phyloP scores from a whole-genome alignment of 2,329 filamentous ascomycete species.

The Microascus cirrosus region DNA sequence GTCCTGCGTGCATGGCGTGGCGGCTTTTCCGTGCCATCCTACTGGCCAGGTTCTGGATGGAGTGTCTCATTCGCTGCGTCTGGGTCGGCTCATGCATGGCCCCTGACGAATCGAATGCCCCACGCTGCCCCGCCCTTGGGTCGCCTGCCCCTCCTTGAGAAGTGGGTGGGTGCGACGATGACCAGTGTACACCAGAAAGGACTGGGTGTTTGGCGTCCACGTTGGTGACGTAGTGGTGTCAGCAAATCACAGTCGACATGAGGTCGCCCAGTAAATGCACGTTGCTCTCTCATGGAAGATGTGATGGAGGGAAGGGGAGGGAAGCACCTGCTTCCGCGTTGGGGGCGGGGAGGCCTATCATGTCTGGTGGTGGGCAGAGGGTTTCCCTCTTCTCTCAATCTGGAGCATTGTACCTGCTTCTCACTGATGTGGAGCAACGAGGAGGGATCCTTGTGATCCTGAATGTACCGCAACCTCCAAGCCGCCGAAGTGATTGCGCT shows the following conservation, averaged over 20 bases:
- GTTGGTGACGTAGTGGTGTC: not conserved
- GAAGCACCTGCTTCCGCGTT: not conserved
- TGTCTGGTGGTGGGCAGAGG: not conserved
- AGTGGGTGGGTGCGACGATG: not conserved
- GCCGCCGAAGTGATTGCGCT: not conserved
- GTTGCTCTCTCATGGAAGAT: not conserved
- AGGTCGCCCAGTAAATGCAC: not conserved
- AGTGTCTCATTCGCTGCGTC: not conserved
- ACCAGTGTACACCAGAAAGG: not conserved
- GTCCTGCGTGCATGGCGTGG: constrained; percentile 1
- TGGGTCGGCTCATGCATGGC: not conserved
- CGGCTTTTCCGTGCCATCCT: constrained; percentile 3
- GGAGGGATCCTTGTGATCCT: not conserved
- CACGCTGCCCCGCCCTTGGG: not conserved
- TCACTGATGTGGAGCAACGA: not conserved
- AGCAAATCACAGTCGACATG: not conserved
- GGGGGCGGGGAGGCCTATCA: not conserved
- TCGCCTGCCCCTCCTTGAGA: not conserved
- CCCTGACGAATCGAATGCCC: not conserved
- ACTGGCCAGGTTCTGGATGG: not conserved
- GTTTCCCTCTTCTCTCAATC: not conserved
- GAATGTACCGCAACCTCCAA: not conserved
- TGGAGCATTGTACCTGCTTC: not conserved
- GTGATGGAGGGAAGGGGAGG: not conserved
- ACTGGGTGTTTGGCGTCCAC: not conserved